Evolutionary conservation across 352 stramenopile genomes (phyloP), one percentile per base, ranked within the genome.

Genomic region (Phytophthora sojae): DNA sequence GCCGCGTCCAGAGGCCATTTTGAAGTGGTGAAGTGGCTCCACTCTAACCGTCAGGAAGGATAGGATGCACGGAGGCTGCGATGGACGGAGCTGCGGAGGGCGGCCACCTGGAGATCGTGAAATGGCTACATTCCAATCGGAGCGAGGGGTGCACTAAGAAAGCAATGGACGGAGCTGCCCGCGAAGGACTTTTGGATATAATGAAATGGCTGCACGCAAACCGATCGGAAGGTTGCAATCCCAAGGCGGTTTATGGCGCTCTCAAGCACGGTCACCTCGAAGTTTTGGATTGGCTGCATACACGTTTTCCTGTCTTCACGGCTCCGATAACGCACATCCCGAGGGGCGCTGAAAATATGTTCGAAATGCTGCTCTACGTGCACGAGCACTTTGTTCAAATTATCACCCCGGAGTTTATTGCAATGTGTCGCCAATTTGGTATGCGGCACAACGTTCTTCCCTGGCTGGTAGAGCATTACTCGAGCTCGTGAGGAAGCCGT

Each of bases 61-160:
- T 53, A 29, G 21, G 21, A 11, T 53, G 47, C 47, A 53, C 14
- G 17, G 1, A 30, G n/a, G 19, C 9, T 29, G 21, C 47, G n/a
- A 53, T 53, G 47, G 9, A 53, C 21, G 8, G n/a, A 30, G 47
- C 47, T 29, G 47, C 47, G 7, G 19, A 17, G 19, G 11, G 6
- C n/a, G 47, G 47, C 5, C 47, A 53, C 29, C 47, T 53, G 3
- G 47, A 30, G 47, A 29, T 53, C 15, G 47, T 53, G 19, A 53
- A 53, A 30, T 53, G 47, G 47, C 47, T 53, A 6, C 47, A 53
- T 53, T 7, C 5, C 42, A 50, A 53, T 15, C 47, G 21, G 47
- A 53, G n/a, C 47, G 47, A 53, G 19, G 21, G 47, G 14, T 53
- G 47, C 47, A 53, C 19, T 17, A 53, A n/a, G 8, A 29, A 53